Base-by-base conservation (phyloP, 2,329 filamentous ascomycete genomes). In the Sarocladium kiliense region DNA sequence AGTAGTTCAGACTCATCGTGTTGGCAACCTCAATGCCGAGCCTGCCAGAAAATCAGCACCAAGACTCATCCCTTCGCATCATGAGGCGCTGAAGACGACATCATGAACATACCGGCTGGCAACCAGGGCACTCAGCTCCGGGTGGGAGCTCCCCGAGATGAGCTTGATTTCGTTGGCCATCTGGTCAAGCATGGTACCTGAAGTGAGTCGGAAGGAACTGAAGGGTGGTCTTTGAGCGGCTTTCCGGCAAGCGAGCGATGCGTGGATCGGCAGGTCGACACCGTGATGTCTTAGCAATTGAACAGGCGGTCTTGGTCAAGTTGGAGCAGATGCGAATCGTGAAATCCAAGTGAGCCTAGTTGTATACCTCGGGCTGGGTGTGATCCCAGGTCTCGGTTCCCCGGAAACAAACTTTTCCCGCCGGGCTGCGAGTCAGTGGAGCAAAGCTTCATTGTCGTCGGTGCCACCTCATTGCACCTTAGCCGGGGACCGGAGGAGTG, bases 1-100 rank as follows among this genome's bases (percentile, higher is more conserved):
- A 92, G 74, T 92, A 91, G 68, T 92, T 89, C 59, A 93, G 78
- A 60, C 87, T 87, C 77, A 91, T 82, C 47, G 88, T 89, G 75
- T 89, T 89, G 59, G 87, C 86, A 63, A 91, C 80, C 64, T 90
- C 84, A 64, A 91, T 88, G 62, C 88, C 87, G 58, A 91, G 80
- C 66, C 87, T 90, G 68, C 27, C 34, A 6, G 47, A 47, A 55
- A 54, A 61, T 66, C 60, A 69, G 62, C 56, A 56, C 12, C 39
- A 55, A 55, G 55, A 54, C 21, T 30, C 36, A 53, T 39, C 34
- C 54, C 27, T 14, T 53, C 58, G 55, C 53, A 53, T 49, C 23
- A 36, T 18, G 6, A 26, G 19, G 26, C 16, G 19, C 44, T 57
- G 32, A 56, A 54, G 42, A n/a, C 21, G 19, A n/a, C 34, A 3